phyloP scores from a whole-genome alignment of 2,329 filamentous ascomycete genomes.

The Metarhizium brunneum region DNA sequence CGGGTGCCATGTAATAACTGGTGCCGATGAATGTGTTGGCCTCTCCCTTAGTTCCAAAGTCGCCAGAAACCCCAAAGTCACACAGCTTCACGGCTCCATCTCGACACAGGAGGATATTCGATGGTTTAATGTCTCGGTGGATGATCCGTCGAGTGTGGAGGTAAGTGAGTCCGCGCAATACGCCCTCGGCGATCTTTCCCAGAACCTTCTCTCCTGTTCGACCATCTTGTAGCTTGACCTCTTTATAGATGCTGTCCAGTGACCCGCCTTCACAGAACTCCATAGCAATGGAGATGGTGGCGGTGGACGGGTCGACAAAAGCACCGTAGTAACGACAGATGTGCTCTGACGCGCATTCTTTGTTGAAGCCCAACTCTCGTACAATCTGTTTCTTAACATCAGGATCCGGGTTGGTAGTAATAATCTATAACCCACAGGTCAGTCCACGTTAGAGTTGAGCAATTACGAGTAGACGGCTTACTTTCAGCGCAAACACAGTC shows the following conservation, averaged over 20 bases:
- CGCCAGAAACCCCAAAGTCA: conserved; percentile 95
- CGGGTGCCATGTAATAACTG: conserved; percentile 98
- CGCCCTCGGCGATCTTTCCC: conserved; percentile 92
- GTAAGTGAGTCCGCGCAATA: conserved; percentile 88
- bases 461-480: conserved; percentile 25
- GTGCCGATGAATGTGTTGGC: conserved; percentile 99
- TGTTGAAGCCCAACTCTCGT: conserved; percentile 94
- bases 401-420: conserved; percentile 94
- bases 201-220: conserved; percentile 95
- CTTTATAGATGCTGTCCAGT: conserved; percentile 91
- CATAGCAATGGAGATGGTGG: conserved; percentile 98
- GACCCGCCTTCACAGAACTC: conserved; percentile 97
- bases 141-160: conserved; percentile 95
- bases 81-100: conserved; percentile 94
- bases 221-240: conserved; percentile 91
- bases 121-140: conserved; percentile 97
- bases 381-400: conserved; percentile 98
- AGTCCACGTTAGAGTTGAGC: conserved; percentile 8
- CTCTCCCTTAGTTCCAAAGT: conserved; percentile 97
- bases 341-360: conserved; percentile 88
- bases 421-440: conserved; percentile 53
- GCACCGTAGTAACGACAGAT: conserved; percentile 97
- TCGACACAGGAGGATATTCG: conserved; percentile 89
- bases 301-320: conserved; percentile 90
- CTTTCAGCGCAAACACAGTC: conserved; percentile 93